Evolutionary conservation across 306 rosid genomes (phyloP).

Genomic region (Pyrus pyrifolia): DNA sequence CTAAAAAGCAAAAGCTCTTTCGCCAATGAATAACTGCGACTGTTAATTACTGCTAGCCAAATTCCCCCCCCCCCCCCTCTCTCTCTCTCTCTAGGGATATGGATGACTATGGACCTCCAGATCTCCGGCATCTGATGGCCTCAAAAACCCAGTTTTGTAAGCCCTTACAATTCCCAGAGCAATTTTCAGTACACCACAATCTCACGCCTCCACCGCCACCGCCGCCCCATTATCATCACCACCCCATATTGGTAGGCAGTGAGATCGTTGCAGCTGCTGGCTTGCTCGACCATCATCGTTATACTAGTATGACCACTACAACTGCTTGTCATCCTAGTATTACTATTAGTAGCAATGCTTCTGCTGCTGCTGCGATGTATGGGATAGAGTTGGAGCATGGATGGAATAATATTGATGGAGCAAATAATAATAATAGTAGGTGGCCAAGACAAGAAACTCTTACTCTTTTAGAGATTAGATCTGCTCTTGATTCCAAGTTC

Average conservation of each 20-base stretch:
- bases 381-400: not conserved
- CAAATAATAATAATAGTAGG: conserved; percentile 26
- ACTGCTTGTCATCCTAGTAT: not conserved
- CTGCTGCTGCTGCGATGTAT: not conserved
- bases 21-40: not conserved
- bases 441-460: conserved; percentile 91
- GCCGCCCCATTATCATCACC: not conserved
- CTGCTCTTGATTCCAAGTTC: conserved; percentile 75
- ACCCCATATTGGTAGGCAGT: not conserved
- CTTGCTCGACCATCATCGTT: not conserved
- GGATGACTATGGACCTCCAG: conserved; percentile 27
- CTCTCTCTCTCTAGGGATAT: not conserved
- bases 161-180: conserved; percentile 16
- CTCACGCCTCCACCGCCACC: not conserved
- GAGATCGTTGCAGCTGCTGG: not conserved
- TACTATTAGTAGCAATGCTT: not conserved
- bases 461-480: conserved; percentile 80
- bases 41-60: not conserved
- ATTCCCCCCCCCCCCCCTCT: not conserved
- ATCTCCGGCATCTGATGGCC: conserved; percentile 51
- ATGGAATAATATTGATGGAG: conserved; percentile 25
- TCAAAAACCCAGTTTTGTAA: conserved; percentile 24
- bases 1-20: not conserved
- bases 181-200: conserved; percentile 16
- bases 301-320: not conserved